A percentile compares a stretch with the other conserved stretches of the same genome.
These are phyloP conservation scores for Neurospora sp. DNA, from an alignment of 495 filamentous ascomycete species.

Conservation along the genomic window DNA sequence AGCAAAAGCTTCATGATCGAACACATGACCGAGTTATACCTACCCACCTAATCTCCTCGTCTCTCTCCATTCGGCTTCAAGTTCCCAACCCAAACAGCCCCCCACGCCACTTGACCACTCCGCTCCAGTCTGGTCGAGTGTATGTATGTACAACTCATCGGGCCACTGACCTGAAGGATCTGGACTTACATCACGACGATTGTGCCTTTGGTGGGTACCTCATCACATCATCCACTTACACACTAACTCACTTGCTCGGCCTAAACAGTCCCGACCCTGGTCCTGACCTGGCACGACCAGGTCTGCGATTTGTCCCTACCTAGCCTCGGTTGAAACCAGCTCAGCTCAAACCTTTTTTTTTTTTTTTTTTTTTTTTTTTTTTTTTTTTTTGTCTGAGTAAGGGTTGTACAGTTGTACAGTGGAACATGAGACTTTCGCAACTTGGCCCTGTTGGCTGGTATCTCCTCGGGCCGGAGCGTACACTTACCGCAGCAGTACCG, in stretches of 20 bases:
- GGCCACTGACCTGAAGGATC: not conserved
- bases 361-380: not conserved
- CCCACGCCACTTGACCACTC: not conserved
- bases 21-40: not conserved
- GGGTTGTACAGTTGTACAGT: not conserved
- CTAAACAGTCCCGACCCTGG: not conserved
- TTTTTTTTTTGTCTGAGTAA: not conserved
- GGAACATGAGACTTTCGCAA: not conserved
- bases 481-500: not conserved
- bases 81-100: not conserved
- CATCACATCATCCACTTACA: not conserved
- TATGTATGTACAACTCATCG: not conserved
- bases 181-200: not conserved
- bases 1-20: too few species aligned
- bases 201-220: not conserved
- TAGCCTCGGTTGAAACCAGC: not conserved
- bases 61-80: not conserved
- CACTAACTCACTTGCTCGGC: not conserved
- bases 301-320: not conserved
- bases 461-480: not conserved
- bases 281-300: not conserved
- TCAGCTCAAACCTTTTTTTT: not conserved
- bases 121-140: not conserved
- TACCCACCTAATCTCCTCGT: not conserved
- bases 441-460: not conserved